Evolutionary conservation across 108 stramenopile genomes (phyloP), one percentile per base, ranked within the genome.

Genomic region (Pseudonitzschia multistriata): DNA sequence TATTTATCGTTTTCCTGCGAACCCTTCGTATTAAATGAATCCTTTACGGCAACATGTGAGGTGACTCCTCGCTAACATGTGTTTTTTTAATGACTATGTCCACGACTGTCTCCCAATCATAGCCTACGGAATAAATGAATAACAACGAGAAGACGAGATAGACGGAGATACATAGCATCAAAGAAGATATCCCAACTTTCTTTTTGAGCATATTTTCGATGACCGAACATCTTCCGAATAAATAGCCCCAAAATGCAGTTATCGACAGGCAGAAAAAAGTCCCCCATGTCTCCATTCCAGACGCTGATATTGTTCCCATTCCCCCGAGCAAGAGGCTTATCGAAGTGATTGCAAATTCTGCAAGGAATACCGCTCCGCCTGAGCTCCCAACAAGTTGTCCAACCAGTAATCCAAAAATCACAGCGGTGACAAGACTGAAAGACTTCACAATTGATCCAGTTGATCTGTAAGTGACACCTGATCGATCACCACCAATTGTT

Each of bases 321-420:
- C 89, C 89, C n/a, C 86, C 89, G 17, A 90, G 68, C 40, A 87
- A 13, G 25, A 90, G 66, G 52, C 82, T 79, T 27, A 87, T 73
- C 7, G 85, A 73, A 22, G 83, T 84, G 13, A 90, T 83, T 29
- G 85, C 79, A 62, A 90, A 87, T 55, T 90, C 86, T 21, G 81
- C 89, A 36, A 90, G 65, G 53, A 90, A 90, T 49, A 84, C 54
- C 14, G 79, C 67, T 11, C 89, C 89, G 47, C 89, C 89, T 29
- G 89, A 90, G 50, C 81, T 74, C 1, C 89, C 89, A 13, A 87
- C 85, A 3, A 90, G 74, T 62, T 87, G 89, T 17, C 88, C 88
- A 21, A 90, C 55, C 8, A 84, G 76, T 52, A 87, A 79, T 29
- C 67, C 68, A 50, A 68, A 66, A 34, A 78, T 75, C 42, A 82